Conservation (phyloP, 805 yeast genomes). For the Pichia deserticola region DNA sequence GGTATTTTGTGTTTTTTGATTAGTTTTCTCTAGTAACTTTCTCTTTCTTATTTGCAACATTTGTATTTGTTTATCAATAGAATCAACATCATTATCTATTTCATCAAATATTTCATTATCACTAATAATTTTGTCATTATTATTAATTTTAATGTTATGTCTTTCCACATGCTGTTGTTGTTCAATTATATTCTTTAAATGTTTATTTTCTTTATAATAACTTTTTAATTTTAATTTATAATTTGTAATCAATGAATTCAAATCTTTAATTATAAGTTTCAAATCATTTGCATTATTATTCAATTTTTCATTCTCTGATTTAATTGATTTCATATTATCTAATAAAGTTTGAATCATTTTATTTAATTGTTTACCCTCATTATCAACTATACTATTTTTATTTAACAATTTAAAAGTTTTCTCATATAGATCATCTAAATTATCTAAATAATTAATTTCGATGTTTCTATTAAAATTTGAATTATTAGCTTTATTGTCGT, state of each 20-base stretch:
- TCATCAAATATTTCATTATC: neutral
- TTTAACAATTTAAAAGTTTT: slow-evolving; percentile 6
- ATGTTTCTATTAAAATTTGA: too few relatives aligned
- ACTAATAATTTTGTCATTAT: neutral
- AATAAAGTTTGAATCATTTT: slow-evolving; percentile 2
- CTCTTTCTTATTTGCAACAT: slow-evolving; percentile 5
- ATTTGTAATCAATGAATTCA: slow-evolving; percentile 8
- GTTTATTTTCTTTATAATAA: slow-evolving; percentile 8
- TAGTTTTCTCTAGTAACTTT: slow-evolving; percentile 1
- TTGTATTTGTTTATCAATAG: slow-evolving; percentile 8
- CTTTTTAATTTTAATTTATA: slow-evolving; percentile 14
- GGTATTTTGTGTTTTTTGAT: neutral
- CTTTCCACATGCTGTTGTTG: neutral
- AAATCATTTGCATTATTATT: slow-evolving; percentile 15
- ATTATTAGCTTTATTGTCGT: too few relatives aligned
- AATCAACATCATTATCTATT: neutral
- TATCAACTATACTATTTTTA: slow-evolving; percentile 6
- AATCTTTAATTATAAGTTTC: slow-evolving; percentile 19
- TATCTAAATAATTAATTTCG: neutral
- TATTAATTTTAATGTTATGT: neutral
- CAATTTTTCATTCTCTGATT: slow-evolving; percentile 1
- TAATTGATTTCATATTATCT: slow-evolving; percentile 4
- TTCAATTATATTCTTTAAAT: neutral
- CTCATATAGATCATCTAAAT: slow-evolving; percentile 4
- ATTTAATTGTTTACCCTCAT: slow-evolving; percentile 12